phyloP scores from a whole-genome alignment of 495 filamentous ascomycete species.

The Penicillium maclennaniae region DNA sequence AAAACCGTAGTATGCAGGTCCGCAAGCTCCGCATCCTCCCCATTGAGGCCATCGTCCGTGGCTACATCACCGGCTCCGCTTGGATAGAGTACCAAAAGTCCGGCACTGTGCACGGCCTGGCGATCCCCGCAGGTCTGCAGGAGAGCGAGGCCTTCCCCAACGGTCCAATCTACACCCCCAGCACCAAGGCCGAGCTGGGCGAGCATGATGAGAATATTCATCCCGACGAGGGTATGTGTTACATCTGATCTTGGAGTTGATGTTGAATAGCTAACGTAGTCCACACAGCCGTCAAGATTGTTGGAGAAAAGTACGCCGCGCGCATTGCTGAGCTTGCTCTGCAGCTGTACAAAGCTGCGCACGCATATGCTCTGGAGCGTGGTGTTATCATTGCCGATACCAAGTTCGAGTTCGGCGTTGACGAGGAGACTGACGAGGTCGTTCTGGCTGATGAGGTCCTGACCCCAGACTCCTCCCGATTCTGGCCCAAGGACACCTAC shows the following conservation, averaged over 20 bases:
- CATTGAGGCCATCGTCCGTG: slow-evolving; percentile 88
- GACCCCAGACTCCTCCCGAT: slow-evolving; percentile 80
- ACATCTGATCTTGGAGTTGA: not conserved
- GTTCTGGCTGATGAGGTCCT: slow-evolving; percentile 90
- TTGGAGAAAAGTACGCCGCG: slow-evolving; percentile 71
- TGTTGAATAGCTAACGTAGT: slow-evolving; percentile 6
- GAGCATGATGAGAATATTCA: slow-evolving; percentile 90
- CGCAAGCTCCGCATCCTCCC: slow-evolving; percentile 73
- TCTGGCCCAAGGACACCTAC: slow-evolving; percentile 79
- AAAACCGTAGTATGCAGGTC: slow-evolving; percentile 77
- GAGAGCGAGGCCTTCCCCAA: slow-evolving; percentile 69
- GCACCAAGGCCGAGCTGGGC: slow-evolving; percentile 83
- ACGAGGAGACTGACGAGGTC: slow-evolving; percentile 68
- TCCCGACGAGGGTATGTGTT: slow-evolving; percentile 54
- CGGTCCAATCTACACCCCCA: slow-evolving; percentile 79
- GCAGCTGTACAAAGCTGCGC: slow-evolving; percentile 67
- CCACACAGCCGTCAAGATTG: slow-evolving; percentile 56
- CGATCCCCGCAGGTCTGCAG: slow-evolving; percentile 59
- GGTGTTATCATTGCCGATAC: slow-evolving; percentile 93
- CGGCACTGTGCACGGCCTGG: slow-evolving; percentile 79
- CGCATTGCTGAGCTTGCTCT: slow-evolving; percentile 71
- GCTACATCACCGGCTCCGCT: slow-evolving; percentile 90
- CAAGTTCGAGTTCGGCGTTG: slow-evolving; percentile 79
- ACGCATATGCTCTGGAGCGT: slow-evolving; percentile 66
- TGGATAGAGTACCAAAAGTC: slow-evolving; percentile 75